Conservation (phyloP, 768 basidiomycete genomes). For the Xerocomellus amylosporus region DNA sequence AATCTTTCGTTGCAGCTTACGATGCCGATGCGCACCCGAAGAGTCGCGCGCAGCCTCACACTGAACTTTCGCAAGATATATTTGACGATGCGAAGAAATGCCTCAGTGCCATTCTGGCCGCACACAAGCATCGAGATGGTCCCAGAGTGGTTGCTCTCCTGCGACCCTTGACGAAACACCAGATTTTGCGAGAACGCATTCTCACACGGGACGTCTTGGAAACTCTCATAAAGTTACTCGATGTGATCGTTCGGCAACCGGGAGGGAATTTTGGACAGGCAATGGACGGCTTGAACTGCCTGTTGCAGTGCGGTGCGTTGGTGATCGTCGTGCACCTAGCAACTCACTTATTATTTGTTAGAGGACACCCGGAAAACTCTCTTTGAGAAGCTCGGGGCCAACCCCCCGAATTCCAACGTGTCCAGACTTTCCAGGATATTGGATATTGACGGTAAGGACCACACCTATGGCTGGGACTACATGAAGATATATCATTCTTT, state of each 20-base stretch:
- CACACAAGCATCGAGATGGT: conserved; percentile 17
- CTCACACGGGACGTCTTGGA: conserved; percentile 15
- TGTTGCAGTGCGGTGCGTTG: conserved; percentile 20
- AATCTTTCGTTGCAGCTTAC: conserved; percentile 1
- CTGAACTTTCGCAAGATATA: background rate
- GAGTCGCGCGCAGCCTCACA: background rate
- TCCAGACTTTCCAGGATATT: conserved; percentile 18
- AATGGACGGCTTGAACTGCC: conserved; percentile 22
- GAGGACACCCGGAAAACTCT: conserved; percentile 11
- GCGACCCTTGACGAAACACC: conserved; percentile 19
- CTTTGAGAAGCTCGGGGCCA: conserved; percentile 3
- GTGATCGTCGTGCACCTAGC: background rate
- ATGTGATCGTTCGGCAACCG: conserved; percentile 1
- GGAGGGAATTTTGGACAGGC: conserved; percentile 15
- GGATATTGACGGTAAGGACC: conserved; percentile 10
- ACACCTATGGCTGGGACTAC: too few species aligned
- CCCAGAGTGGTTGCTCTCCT: conserved; percentile 24
- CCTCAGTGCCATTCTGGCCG: conserved; percentile 8
- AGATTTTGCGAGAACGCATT: conserved; percentile 9
- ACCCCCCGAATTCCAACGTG: background rate
- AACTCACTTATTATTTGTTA: background rate
- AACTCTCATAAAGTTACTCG: conserved; percentile 13
- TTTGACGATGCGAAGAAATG: conserved; percentile 17
- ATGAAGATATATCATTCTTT: background rate
- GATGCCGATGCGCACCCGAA: background rate